phyloP scores from a whole-genome alignment of 2,329 filamentous ascomycete species.

The Ramichloridium luteum region DNA sequence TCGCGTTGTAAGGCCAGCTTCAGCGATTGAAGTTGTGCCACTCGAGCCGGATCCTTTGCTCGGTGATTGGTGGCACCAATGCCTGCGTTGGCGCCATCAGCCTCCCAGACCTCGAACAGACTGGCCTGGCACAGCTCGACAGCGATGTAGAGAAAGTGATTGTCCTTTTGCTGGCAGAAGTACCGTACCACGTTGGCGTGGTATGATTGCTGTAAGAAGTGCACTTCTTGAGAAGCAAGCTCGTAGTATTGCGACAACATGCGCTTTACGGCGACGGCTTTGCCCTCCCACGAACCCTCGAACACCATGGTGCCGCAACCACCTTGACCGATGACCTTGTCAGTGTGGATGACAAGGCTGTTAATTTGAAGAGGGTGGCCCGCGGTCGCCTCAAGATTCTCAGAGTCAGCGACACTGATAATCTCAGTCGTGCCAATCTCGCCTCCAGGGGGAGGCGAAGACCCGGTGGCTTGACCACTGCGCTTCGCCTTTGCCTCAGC shows the following conservation, averaged over 20 bases:
- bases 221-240: conserved; percentile 87
- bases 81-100: too few relatives aligned
- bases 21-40: conserved; percentile 39
- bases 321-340: conserved; percentile 55
- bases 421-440: conserved; percentile 25
- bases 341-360: conserved; percentile 47
- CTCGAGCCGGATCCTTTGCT: conserved; percentile 38
- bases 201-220: conserved; percentile 78
- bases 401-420: conserved; percentile 32
- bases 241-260: conserved; percentile 96
- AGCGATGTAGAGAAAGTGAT: conserved; percentile 90
- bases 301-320: conserved; percentile 97
- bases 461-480: conserved; percentile 9
- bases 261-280: conserved; percentile 87
- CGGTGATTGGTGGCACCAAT: too few relatives aligned
- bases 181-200: conserved; percentile 96
- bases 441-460: conserved; percentile 26
- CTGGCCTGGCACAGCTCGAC: conserved; percentile 90
- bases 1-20: conserved; percentile 63
- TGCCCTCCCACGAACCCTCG: conserved; percentile 78
- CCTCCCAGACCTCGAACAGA: conserved; percentile 81
- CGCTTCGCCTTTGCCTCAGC: conserved; percentile 27
- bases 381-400: conserved; percentile 28
- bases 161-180: conserved; percentile 78
- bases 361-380: conserved; percentile 47